phyloP scores from a whole-genome alignment of 108 stramenopile species.

The Pseudonitzschia multiseries region DNA sequence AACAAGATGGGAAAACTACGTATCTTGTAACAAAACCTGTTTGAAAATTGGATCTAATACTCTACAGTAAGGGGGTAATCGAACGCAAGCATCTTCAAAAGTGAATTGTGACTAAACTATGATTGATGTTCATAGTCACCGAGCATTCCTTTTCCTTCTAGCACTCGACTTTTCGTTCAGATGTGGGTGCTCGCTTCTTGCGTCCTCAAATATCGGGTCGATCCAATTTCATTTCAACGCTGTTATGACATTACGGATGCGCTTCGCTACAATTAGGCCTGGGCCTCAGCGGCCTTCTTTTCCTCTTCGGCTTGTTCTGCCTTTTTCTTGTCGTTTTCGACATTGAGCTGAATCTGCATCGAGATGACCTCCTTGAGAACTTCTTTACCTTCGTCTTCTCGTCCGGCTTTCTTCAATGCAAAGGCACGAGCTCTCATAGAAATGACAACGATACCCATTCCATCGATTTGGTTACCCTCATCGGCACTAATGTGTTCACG shows the following conservation, averaged over 20 bases:
- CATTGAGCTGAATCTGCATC: conserved; percentile 70
- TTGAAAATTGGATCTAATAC: no score
- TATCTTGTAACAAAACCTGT: no score
- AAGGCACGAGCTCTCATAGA: conserved; percentile 78
- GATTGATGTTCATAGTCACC: not conserved
- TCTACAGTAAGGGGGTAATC: no score
- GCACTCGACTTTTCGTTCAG: not conserved
- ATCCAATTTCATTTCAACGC: not conserved
- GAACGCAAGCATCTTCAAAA: no score
- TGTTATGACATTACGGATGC: not conserved
- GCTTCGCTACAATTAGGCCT: not conserved
- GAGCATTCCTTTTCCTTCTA: not conserved
- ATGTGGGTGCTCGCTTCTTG: not conserved
- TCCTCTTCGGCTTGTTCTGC: conserved; percentile 55
- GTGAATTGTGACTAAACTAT: no score
- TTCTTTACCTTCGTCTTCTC: conserved; percentile 74
- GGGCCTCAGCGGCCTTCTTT: conserved; percentile 16
- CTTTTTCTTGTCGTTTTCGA: conserved; percentile 62
- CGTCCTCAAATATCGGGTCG: not conserved
- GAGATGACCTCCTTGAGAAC: conserved; percentile 73
- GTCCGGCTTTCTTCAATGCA: conserved; percentile 80
- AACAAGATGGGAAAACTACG: no score
- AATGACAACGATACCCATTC: conserved; percentile 80
- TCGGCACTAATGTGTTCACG: conserved; percentile 71
- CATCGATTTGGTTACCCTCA: conserved; percentile 79